These are phyloP conservation scores for Moniliophthora roreri DNA, from an alignment of 1,284 basidiomycete genomes.

Conservation along the genomic window DNA sequence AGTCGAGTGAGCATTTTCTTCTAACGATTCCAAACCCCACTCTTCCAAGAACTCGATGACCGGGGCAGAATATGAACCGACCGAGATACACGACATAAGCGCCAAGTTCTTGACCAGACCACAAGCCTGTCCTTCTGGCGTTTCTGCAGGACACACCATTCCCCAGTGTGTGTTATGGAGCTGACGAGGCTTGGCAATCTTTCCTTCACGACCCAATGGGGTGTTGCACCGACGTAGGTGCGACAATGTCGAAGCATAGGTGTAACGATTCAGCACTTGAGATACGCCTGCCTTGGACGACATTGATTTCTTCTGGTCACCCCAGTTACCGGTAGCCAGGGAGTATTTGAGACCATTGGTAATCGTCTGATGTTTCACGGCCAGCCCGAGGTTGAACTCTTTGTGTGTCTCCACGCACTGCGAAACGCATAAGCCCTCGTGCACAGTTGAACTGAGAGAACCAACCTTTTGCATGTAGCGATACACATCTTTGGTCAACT, in stretches of 20 bases:
- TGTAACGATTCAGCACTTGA: constrained; percentile 98
- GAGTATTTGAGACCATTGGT: constrained; percentile 99
- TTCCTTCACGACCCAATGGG: constrained; percentile 96
- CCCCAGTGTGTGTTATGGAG: constrained; percentile 99
- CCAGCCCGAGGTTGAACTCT: constrained; percentile 90
- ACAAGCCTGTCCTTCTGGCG: constrained; percentile 98
- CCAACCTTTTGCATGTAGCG: constrained; percentile 92
- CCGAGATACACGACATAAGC: constrained; percentile 97
- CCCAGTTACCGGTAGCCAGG: constrained; percentile 99
- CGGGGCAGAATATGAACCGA: constrained; percentile 93
- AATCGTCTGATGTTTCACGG: constrained; percentile 96
- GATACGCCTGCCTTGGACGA: constrained; percentile 98
- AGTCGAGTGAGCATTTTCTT: constrained; percentile 86
- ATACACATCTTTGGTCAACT: constrained; percentile 96
- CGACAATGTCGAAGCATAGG: constrained; percentile 97
- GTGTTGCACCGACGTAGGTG: constrained; percentile 98
- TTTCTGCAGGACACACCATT: constrained; percentile 99
- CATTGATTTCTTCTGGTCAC: constrained; percentile 98
- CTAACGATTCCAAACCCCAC: constrained; percentile 93
- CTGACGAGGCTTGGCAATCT: constrained; percentile 99
- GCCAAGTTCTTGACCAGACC: constrained; percentile 99
- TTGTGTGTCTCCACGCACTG: constrained; percentile 97
- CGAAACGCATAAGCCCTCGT: constrained; percentile 14
- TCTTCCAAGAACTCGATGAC: constrained; percentile 99
- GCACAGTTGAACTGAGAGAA: background rate